Conservation (phyloP, 2,329 filamentous ascomycete genomes). For the Fusarium odoratissimum region DNA sequence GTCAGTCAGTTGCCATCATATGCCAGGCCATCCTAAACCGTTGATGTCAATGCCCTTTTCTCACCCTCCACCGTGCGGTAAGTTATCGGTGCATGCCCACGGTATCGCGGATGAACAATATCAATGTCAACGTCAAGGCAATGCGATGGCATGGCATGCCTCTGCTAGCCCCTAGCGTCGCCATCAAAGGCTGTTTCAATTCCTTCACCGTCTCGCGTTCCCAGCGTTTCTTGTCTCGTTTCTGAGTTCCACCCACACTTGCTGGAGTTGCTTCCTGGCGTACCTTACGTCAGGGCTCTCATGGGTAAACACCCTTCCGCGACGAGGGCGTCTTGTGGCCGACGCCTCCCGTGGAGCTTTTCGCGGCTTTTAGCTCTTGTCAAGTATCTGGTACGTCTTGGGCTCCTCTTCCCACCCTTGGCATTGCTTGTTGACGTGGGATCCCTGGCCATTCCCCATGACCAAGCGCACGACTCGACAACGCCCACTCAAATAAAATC, state of each 20-base stretch:
- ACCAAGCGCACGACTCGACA: constrained; percentile 42
- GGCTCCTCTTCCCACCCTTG: constrained; percentile 34
- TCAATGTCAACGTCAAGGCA: constrained; percentile 14
- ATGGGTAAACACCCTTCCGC: constrained; percentile 44
- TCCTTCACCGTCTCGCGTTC: constrained; percentile 48
- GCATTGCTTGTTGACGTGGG: constrained; percentile 45
- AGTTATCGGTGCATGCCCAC: constrained; percentile 8
- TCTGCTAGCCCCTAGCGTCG: constrained; percentile 34
- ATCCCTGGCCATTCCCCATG: constrained; percentile 41
- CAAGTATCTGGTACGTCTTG: constrained; percentile 43
- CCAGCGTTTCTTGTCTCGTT: constrained; percentile 45
- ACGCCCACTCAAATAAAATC: constrained; percentile 31
- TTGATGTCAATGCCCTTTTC: constrained; percentile 44
- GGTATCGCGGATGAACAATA: constrained; percentile 15
- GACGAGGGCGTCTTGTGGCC: constrained; percentile 42
- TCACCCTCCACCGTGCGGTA: constrained; percentile 33
- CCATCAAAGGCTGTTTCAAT: constrained; percentile 45
- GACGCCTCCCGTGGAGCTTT: constrained; percentile 44
- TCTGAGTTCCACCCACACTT: constrained; percentile 43
- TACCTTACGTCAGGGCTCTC: constrained; percentile 49
- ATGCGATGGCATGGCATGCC: constrained; percentile 30
- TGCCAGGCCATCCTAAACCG: constrained; percentile 38
- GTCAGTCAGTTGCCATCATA: constrained; percentile 39
- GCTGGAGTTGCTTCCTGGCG: constrained; percentile 38
- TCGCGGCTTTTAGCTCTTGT: constrained; percentile 38